These are phyloP conservation scores for Heterobasidion occidentale DNA, from an alignment of 1,284 basidiomycete species.

Conservation along the genomic window DNA sequence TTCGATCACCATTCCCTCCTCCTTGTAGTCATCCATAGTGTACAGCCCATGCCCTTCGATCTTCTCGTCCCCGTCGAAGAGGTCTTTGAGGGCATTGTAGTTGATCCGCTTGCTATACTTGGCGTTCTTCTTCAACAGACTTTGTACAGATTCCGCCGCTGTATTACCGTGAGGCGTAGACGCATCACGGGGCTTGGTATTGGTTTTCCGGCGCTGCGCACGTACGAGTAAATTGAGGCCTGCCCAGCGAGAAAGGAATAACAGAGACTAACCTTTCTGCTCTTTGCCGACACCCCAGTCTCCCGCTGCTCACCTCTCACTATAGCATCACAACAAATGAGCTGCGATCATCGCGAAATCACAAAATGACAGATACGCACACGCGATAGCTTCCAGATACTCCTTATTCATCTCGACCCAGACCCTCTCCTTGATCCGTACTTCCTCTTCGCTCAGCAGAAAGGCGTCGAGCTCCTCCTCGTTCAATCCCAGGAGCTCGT, in stretches of 20 bases:
- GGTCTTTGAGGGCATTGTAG: conserved; percentile 75
- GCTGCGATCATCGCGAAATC: background rate
- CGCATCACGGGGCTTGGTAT: conserved; percentile 64
- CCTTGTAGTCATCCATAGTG: conserved; percentile 45
- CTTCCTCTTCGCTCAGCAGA: conserved; percentile 81
- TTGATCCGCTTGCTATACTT: conserved; percentile 88
- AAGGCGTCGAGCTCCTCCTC: conserved; percentile 91
- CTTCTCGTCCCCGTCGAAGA: conserved; percentile 43
- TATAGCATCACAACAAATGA: conserved; percentile 27
- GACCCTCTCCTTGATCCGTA: conserved; percentile 85
- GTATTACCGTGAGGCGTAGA: conserved; percentile 66
- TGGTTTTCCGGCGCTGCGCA: conserved; percentile 57
- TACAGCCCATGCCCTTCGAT: conserved; percentile 20
- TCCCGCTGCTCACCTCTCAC: conserved; percentile 62
- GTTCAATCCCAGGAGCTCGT: conserved; percentile 76
- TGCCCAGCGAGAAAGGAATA: background rate
- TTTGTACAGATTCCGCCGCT: conserved; percentile 73
- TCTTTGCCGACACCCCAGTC: conserved; percentile 39
- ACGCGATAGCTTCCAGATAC: conserved; percentile 85
- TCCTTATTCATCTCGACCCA: conserved; percentile 97
- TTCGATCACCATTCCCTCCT: conserved; percentile 34
- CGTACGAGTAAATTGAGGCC: background rate
- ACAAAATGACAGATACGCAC: conserved; percentile 37
- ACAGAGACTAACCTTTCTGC: conserved; percentile 54
- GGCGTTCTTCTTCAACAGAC: conserved; percentile 73